These are phyloP conservation scores for Fraxinus quadrangulata DNA, from an alignment of 257 asterid species.

Conservation along the genomic window DNA sequence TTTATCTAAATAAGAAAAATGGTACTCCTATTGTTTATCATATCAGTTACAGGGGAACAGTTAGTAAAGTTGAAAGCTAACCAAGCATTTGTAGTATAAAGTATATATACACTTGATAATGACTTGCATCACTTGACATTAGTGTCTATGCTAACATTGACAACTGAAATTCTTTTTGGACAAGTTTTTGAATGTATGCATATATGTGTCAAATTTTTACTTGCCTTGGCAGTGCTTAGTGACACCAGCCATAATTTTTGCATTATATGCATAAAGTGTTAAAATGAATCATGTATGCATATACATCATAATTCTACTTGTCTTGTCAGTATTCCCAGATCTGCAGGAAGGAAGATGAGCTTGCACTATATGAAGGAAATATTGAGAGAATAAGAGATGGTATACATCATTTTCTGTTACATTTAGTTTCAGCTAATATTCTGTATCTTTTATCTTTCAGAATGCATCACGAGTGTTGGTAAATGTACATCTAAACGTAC, in stretches of 20 bases:
- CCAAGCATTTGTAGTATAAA: not conserved
- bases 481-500: not conserved
- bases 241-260: not conserved
- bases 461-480: no score
- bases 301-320: not conserved
- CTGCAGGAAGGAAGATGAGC: constrained; percentile 25
- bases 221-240: not conserved
- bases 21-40: not conserved
- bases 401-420: constrained; percentile 2
- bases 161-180: not conserved
- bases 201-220: not conserved
- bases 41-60: no score
- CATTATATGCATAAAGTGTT: not conserved
- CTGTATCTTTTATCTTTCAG: not conserved
- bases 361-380: constrained; percentile 31
- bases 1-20: not conserved
- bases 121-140: not conserved
- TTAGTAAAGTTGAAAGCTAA: not conserved
- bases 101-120: not conserved
- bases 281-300: not conserved
- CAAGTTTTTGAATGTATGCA: not conserved
- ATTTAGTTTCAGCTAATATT: not conserved
- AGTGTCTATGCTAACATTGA: not conserved
- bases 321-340: constrained; percentile 34
- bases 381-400: constrained; percentile 39